A percentile compares a stretch with the other conserved stretches of the same genome.
phyloP scores from a whole-genome alignment of 352 stramenopile genomes.

The Pythium oligandrum region DNA sequence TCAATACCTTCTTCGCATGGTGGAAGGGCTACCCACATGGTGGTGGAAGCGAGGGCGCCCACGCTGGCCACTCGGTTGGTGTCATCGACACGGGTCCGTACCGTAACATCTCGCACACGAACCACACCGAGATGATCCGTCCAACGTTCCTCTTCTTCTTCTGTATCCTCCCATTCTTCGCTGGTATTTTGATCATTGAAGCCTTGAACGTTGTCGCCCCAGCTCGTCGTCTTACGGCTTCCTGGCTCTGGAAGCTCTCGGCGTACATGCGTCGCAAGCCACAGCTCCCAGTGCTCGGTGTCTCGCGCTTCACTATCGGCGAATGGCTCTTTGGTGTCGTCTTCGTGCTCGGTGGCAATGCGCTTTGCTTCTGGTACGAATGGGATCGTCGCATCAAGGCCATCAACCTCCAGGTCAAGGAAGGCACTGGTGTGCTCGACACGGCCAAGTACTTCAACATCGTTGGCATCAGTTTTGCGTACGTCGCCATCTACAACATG shows the following conservation, averaged over 20 bases:
- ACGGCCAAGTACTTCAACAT: conserved; percentile 46
- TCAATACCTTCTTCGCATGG: conserved; percentile 50
- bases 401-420: conserved; percentile 1
- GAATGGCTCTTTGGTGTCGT: conserved; percentile 42
- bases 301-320: conserved; percentile 41
- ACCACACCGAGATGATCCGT: conserved; percentile 62
- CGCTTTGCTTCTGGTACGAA: conserved; percentile 51
- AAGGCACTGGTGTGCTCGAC: conserved; percentile 23
- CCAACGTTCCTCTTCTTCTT: conserved; percentile 68
- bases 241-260: conserved; percentile 30
- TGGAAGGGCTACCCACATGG: conserved; percentile 51
- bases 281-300: conserved; percentile 27
- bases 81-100: conserved; percentile 43
- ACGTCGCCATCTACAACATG: conserved; percentile 72
- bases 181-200: conserved; percentile 50
- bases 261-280: conserved; percentile 50
- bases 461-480: conserved; percentile 40
- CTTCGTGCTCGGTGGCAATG: conserved; percentile 49
- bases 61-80: conserved; percentile 29
- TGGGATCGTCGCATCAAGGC: conserved; percentile 32
- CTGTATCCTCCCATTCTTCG: conserved; percentile 53
- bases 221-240: conserved; percentile 29
- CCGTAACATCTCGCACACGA: conserved; percentile 46
- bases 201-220: conserved; percentile 37
- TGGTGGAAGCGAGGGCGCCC: conserved; percentile 9